Evolutionary conservation across 441 rosid genomes (phyloP).

Genomic region (Biscutella auriculata): DNA sequence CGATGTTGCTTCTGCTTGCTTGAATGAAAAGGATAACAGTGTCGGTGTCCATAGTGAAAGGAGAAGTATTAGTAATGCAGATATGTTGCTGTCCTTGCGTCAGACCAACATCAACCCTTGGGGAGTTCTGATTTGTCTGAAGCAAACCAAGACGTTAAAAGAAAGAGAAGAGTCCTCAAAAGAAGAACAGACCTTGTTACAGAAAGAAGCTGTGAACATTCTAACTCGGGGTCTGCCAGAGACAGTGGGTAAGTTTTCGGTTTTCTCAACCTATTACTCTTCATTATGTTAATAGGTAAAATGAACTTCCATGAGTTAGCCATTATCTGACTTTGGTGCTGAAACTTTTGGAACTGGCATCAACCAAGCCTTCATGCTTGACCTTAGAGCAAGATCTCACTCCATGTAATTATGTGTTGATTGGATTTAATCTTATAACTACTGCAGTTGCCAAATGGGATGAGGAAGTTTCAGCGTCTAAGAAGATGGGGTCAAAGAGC

Average conservation of each 20-base stretch:
- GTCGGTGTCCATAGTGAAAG: conserved; percentile 13
- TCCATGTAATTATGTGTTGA: not conserved
- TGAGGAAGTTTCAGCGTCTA: conserved; percentile 30
- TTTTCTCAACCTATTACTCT: not conserved
- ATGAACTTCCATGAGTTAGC: not conserved
- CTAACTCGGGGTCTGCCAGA: conserved; percentile 40
- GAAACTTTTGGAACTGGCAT: not conserved
- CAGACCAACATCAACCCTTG: conserved; percentile 23
- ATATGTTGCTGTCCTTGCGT: conserved; percentile 35
- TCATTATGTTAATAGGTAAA: not conserved
- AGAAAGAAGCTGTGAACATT: conserved; percentile 26
- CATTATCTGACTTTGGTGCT: not conserved
- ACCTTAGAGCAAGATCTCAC: not conserved
- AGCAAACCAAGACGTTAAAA: conserved; percentile 21
- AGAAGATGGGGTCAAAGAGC: conserved; percentile 20
- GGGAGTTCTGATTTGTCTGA: conserved; percentile 15
- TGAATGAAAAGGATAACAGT: conserved; percentile 20
- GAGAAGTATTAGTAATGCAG: conserved; percentile 4
- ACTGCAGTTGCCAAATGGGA: conserved; percentile 75
- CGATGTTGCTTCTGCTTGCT: conserved; percentile 10
- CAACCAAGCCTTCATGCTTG: not conserved
- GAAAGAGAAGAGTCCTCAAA: conserved; percentile 23
- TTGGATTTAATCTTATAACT: conserved; percentile 10
- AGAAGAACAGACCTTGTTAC: conserved; percentile 21
- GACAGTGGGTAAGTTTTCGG: conserved; percentile 46